Evolutionary conservation across 768 basidiomycete species (phyloP), one percentile per base, ranked within the genome.

Genomic region (Gymnopilus junonius): DNA sequence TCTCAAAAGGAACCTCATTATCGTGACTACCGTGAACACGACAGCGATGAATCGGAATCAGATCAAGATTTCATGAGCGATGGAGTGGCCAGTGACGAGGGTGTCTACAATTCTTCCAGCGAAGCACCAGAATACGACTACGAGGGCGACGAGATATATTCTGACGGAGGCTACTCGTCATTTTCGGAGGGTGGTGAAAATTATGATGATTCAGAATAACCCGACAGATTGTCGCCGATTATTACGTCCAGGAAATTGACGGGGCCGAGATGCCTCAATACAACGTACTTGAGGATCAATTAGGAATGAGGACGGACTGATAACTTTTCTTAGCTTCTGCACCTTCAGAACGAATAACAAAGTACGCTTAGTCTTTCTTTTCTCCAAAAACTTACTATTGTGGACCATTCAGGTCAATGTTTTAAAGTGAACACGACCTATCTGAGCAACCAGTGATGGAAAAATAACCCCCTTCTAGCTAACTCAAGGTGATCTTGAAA

Each of bases 31-130:
- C 51, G 20, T n/a, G 35, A 68, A 45, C 59, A 43, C 37, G 65
- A 65, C 34, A 59, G 55, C 50, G 66, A 67, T 12, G 63, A 58
- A 14, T 55, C 31, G 23, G 62, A 58, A 40, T 7, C 31, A 11
- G 67, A 69, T 40, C 56, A 56, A 11, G 65, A 63, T 20, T 68
- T 66, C 43, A 68, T 68, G 68, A 68, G 69, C 61, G 69, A 69
- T 37, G 70, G 67, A 15, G 61, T 67, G 31, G 70, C 65, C 2
- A 69, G 69, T 46, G 66, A 70, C 53, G 69, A 71, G 32, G 64
- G 65, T 12, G 68, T 63, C 27, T 70, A 69, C 64, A 65, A 69
- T 54, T 69, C 61, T 35, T 64, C 67, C n/a, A 62, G 66, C 25
- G 69, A 67, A 45, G 69, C 53, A 17, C 51, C 61, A 11, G 63